Percentiles rank a stretch among this genome's conserved stretches.
phyloP scores from a whole-genome alignment of 495 filamentous ascomycete species.

The Hypoxylon fragiforme region DNA sequence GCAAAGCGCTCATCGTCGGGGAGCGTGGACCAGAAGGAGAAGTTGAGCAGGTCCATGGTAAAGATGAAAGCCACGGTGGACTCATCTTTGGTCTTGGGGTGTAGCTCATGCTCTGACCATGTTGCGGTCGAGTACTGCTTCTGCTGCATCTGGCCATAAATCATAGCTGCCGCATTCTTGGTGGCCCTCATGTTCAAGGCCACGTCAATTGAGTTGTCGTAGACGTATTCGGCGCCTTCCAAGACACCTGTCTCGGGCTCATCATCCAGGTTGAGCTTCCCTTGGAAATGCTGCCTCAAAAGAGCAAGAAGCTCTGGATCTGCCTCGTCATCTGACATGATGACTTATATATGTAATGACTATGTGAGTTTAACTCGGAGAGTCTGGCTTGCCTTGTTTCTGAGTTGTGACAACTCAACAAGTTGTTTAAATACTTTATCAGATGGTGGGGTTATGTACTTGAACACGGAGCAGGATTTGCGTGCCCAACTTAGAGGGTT shows the following conservation, averaged over 20 bases:
- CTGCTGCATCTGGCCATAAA: slow-evolving; percentile 79
- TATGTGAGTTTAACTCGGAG: slow-evolving; percentile 4
- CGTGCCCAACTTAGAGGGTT: too few species aligned
- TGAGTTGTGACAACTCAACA: too few species aligned
- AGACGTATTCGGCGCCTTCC: slow-evolving; percentile 79
- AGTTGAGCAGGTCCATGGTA: slow-evolving; percentile 94
- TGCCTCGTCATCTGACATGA: slow-evolving; percentile 86
- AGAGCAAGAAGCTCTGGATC: slow-evolving; percentile 88
- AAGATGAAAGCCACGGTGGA: slow-evolving; percentile 88
- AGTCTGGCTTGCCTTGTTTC: not conserved
- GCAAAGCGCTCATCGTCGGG: slow-evolving; percentile 68
- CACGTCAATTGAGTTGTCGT: slow-evolving; percentile 91
- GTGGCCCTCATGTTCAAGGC: slow-evolving; percentile 76
- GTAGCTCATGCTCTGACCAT: slow-evolving; percentile 90
- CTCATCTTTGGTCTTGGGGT: slow-evolving; percentile 78
- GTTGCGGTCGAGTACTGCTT: slow-evolving; percentile 79
- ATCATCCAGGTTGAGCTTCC: slow-evolving; percentile 48
- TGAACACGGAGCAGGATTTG: too few species aligned
- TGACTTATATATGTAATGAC: not conserved
- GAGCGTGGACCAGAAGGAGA: slow-evolving; percentile 88
- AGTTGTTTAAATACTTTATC: too few species aligned
- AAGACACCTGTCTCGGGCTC: slow-evolving; percentile 81
- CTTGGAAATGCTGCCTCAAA: slow-evolving; percentile 75
- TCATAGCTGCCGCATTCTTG: slow-evolving; percentile 76
- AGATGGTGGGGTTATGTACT: too few species aligned